Evolutionary conservation across 805 yeast genomes (phyloP).

Genomic region (Yamadazyma olivae): DNA sequence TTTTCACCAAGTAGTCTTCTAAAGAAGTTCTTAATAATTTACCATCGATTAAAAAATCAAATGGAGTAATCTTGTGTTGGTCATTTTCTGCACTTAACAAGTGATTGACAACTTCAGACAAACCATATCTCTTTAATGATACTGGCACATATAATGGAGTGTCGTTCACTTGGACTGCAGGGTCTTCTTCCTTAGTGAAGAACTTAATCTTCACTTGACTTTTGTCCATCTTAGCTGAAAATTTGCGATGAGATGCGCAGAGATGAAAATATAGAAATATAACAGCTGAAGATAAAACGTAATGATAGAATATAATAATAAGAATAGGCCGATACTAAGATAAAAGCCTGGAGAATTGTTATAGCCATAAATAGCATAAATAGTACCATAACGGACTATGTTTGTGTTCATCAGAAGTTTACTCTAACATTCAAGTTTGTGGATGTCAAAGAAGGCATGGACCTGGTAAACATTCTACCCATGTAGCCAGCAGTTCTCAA

Average conservation of each 20-base stretch:
- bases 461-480: conserved; percentile 19
- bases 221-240: conserved; percentile 15
- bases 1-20: conserved; percentile 69
- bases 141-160: conserved; percentile 88
- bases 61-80: conserved; percentile 65
- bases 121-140: conserved; percentile 80
- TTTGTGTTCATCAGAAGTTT: too few relatives aligned
- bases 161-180: conserved; percentile 63
- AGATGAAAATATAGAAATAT: background rate
- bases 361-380: too few relatives aligned
- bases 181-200: conserved; percentile 83
- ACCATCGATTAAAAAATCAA: conserved; percentile 89
- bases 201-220: conserved; percentile 79
- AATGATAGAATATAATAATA: too few relatives aligned
- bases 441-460: too few relatives aligned
- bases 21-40: conserved; percentile 73
- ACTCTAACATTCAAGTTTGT: too few relatives aligned
- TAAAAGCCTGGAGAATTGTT: too few relatives aligned
- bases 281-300: background rate
- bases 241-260: conserved; percentile 3
- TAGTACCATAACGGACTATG: too few relatives aligned
- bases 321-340: too few relatives aligned
- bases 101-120: conserved; percentile 94
- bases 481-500: conserved; percentile 16
- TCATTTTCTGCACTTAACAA: conserved; percentile 44